Evolutionary conservation across 352 stramenopile genomes (phyloP), one percentile per base, ranked within the genome.

Genomic region (Pythium oligandrum): DNA sequence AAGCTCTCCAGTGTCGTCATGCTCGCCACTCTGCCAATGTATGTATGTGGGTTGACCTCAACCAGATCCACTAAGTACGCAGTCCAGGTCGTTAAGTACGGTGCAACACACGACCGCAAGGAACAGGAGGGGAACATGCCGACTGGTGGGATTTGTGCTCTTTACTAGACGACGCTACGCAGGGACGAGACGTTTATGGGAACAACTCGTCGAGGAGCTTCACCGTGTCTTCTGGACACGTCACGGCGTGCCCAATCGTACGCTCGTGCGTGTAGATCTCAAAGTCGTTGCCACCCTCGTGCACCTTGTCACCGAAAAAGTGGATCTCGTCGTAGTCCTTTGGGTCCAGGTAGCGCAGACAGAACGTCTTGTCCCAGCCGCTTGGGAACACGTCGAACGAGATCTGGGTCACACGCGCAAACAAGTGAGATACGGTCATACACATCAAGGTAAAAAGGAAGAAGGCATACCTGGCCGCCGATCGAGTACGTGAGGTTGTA

Each of bases 321-420:
- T 99, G 97, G 69, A 99, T 97, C 68, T 98, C 95, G 66, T 99
- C 96, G 78, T 98, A 99, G 71, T 98, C 95, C 51, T 78, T 89
- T 9, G 86, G 74, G 51, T 87, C 75, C 37, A 97, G 65, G 76
- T 96, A 98, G 50, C 90, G 84, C 47, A 99, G 85, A 72, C 95
- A 98, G 70, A 98, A 99, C 1, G 97, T 99, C 85, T 99, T 99
- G 79, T 99, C 96, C 97, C 97, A 99, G 33, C 97, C 96, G 54
- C 17, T 26, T 1, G 96, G 97, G 75, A 99, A 99, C 33, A 98
- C 82, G 75, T 99, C 97, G 68, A 99, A 99, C 10, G 92, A 98
- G 69, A 99, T 99, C 85, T 43, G 26, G 17, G 17, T 26, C 17
- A 26, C 17, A 26, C 17, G 17, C 17, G 0, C 17, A 26, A 26